Evolutionary conservation across 2,329 filamentous ascomycete species (phyloP), one percentile per base, ranked within the genome.

Genomic region (Aplosporella prunicola): DNA sequence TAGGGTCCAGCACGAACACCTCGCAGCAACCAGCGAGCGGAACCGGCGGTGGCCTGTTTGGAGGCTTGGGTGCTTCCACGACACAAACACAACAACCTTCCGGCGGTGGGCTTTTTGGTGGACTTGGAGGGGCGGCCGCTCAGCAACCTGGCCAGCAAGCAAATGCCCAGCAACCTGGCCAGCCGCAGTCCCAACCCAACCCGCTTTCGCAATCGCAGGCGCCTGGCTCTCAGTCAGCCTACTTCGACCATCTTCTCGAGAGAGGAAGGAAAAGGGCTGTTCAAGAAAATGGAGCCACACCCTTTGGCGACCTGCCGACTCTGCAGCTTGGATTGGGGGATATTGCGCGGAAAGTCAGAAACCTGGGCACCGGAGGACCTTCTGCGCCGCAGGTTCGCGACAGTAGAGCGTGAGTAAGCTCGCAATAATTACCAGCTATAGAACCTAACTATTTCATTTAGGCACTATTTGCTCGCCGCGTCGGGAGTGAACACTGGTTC

Each of bases 241-340:
- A 77, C 48, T 80, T 80, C 51, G 76, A 78, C 47, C 75, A 74
- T 45, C 54, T 80, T 23, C 57, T 80, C 15, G 76, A 80, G 51
- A 69, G 75, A 41, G 72, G 74, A 23, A 76, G 71, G 53, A 80
- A 79, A 57, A 78, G 85, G 45, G 74, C 78, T 35, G 72, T 80
- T 46, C 76, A 78, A 47, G 78, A 80, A 46, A 71, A 77, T 41
- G 74, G 74, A 11, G 60, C 60, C 32, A 60, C 51, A 39, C 63
- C 61, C 39, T 76, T 82, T 53, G 80, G 82, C 47, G 85, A 95
- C 43, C 71, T 98, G 30, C 89, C 91, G 5, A 83, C 80, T 52
- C 71, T 98, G 46, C 88, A 96, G 61, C 74, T 98, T 37, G 89
- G 91, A 15, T 71, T 98, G 20, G 84, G 86, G 41, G 91, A 98